Base-by-base conservation (phyloP, 371 early-diverging fungal genomes). In the Mortierella sp. region DNA sequence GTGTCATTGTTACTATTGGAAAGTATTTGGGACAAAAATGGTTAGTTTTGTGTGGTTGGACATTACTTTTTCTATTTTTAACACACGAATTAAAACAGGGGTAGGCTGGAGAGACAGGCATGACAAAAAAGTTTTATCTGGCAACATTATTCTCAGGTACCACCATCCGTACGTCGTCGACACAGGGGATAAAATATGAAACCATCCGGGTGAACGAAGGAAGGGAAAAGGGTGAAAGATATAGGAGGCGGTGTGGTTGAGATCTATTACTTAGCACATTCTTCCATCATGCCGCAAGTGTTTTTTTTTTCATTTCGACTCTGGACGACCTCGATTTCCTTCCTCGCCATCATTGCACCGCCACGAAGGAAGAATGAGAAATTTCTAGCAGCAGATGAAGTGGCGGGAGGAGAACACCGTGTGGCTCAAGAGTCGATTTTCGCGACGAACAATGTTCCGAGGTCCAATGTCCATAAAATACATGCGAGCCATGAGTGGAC, bases 21-120 rank as follows among this genome's bases (percentile, higher is more conserved):
- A 11, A 46, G 16, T 4, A 32, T 2, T 38, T 38, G 38, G 8
- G 16, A 35, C 65, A 65, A 21, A 65, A 65, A 65, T 65, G 65
- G 65, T 1, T 65, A 65, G 65, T 65, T 65, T 65, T 65, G 38
- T 65, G 38, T 65, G 65, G 65, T 65, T 65, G 65, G 65, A 65
- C 65, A 65, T 2, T 29, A 12, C 0, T 58, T 60, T 60, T 60
- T 60, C 60, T 65, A 65, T 38, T 65, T 65, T 65, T 65, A 65
- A 0, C 32, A 65, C 1, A 2, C 24, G 16, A n/a, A 49, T 21
- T 1, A 16, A 0, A 21, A 21, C 18, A 21, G 49, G 16, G 49
- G 29, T 27, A 12, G 12, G 14, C 11, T 3, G 32, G 12, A 56
- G 27, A 27, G 10, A 58, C 60, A 58, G 27, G 12, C 12, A n/a